Conservation (phyloP, 2,329 filamentous ascomycete genomes). For the Ceratocystis alfenasii region DNA sequence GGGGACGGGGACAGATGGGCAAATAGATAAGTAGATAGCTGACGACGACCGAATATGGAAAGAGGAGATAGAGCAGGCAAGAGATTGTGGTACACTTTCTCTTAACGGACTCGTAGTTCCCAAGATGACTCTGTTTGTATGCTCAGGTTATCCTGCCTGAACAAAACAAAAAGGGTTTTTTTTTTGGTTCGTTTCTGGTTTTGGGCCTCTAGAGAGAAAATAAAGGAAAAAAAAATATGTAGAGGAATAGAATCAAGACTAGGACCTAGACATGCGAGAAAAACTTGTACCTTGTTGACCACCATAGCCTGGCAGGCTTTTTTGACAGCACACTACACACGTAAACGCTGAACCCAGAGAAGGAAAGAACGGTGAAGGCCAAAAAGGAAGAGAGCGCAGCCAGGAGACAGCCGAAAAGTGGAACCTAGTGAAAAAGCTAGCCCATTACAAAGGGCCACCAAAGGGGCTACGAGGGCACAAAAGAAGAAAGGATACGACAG, state of each 20-base stretch:
- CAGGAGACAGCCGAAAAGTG: constrained; percentile 8
- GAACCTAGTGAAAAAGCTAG: not conserved
- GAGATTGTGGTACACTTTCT: not conserved
- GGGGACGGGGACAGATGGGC: not conserved
- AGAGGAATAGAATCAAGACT: not conserved
- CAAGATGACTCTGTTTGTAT: not conserved
- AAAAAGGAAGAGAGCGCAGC: not conserved
- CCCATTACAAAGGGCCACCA: not conserved
- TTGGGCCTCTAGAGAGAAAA: not conserved
- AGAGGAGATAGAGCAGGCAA: not conserved
- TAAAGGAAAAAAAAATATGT: not conserved
- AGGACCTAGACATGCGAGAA: not conserved
- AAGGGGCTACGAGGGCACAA: not conserved
- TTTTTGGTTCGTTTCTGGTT: not conserved
- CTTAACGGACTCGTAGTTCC: not conserved
- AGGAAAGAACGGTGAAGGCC: not conserved
- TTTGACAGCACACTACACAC: constrained; percentile 7
- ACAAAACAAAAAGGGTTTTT: not conserved
- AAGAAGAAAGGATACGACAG: too few species aligned
- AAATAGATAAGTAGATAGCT: not conserved
- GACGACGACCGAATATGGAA: not conserved
- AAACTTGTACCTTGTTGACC: not conserved
- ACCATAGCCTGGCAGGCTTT: not conserved
- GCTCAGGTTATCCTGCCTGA: not conserved
- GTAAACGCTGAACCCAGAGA: not conserved